Percentiles rank a stretch among this genome's conserved stretches.
Conservation (phyloP, 2,329 filamentous ascomycete species). For the Cercospora berteroae region DNA sequence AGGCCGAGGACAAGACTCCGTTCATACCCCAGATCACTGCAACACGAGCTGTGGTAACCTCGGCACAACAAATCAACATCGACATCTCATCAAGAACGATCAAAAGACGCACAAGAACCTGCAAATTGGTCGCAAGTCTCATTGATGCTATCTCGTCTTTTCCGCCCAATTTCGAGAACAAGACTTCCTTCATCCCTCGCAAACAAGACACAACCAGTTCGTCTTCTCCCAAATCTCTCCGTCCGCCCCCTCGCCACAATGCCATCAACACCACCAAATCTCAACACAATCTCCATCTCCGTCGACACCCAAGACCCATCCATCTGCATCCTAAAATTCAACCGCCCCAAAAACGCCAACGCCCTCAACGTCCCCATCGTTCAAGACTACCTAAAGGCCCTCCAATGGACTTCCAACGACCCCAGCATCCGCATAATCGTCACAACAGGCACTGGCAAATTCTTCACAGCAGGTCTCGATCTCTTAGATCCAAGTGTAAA, state of each 20-base stretch:
- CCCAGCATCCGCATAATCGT: conserved; percentile 23
- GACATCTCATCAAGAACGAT: too few species aligned
- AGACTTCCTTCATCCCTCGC: background rate
- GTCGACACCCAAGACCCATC: conserved; percentile 17
- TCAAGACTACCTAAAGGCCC: conserved; percentile 23
- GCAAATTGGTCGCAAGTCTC: background rate
- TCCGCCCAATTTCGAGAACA: background rate
- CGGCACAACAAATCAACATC: background rate
- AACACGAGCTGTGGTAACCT: background rate
- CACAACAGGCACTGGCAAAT: conserved; percentile 27
- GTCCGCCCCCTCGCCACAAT: conserved; percentile 17
- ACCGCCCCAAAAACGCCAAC: conserved; percentile 27
- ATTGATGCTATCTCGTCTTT: background rate
- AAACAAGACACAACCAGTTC: background rate
- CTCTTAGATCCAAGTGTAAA: conserved; percentile 24
- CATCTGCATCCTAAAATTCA: conserved; percentile 28
- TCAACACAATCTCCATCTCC: conserved; percentile 22
- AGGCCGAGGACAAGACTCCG: background rate
- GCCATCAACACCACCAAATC: conserved; percentile 16
- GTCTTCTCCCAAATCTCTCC: background rate
- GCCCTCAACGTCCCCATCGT: conserved; percentile 23
- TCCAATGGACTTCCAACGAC: conserved; percentile 23
- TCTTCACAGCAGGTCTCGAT: conserved; percentile 27
- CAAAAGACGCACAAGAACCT: too few species aligned
- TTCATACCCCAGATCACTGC: background rate